Evolutionary conservation across 208 protist genomes (phyloP), one percentile per base, ranked within the genome.

Genomic region (Crithidia acanthocephali): DNA sequence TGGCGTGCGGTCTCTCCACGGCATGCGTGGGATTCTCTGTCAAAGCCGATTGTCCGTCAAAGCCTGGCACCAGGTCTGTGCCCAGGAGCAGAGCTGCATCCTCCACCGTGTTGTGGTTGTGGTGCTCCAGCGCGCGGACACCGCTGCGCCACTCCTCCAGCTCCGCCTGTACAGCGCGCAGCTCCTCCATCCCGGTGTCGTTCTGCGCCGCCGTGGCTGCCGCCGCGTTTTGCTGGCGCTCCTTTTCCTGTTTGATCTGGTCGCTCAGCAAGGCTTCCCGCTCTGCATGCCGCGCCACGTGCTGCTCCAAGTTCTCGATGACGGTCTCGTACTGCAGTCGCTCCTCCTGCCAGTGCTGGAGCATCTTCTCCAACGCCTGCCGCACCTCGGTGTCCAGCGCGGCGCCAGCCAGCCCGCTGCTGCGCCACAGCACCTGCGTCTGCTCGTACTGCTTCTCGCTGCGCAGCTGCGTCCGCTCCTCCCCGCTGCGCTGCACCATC

Each of bases 401-500:
- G 15, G 47, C 56, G 11, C 0, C 50, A 0, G 48, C 27, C 18
- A 68, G 16, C 8, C 70, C 61, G 51, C 27, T 53, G 15, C 52
- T 58, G 35, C 15, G 25, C 50, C 68, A 23, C 5, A 75, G 58
- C 30, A 47, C 15, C 59, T 68, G 59, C 13, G 61, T 47, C 61
- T 75, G 60, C 32, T 75, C 70, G 33, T 53, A 68, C 27, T 68
- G 70, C 18, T 63, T 75, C 13, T 64, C 70, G 28, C 61, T 64
- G 22, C 55, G 70, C 37, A 53, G 35, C 33, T 67, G 64, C 9
- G 48, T 72, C 20, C 65, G 66, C 65, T 80, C 77, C 58, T 82
- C 77, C 0, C 45, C 70, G 60, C 51, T 80, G 25, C 64, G 72
- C 33, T 51, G 33, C 60, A 86, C 42, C 58, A 80, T 72, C 52